phyloP scores from a whole-genome alignment of 306 rosid genomes.

The Rosa rugosa region DNA sequence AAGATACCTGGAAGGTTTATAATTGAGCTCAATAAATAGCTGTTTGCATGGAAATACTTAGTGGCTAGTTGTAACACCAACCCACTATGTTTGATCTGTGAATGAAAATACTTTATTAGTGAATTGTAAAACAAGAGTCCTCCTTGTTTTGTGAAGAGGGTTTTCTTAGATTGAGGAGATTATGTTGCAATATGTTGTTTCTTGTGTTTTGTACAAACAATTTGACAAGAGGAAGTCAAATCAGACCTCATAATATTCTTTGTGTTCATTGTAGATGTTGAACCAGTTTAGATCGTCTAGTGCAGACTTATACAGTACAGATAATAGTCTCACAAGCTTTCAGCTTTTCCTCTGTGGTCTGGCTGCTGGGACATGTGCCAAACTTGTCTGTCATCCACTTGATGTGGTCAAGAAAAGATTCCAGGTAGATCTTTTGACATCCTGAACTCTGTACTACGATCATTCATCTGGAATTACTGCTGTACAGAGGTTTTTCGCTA shows the following conservation, averaged over 20 bases:
- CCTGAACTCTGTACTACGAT: not conserved
- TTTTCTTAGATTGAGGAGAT: not conserved
- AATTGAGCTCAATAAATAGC: not conserved
- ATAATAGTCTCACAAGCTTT: constrained; percentile 60
- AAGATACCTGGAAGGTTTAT: not conserved
- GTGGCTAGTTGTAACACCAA: not conserved
- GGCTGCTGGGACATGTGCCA: constrained; percentile 94
- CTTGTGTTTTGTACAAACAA: not conserved
- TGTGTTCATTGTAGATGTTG: constrained; percentile 56
- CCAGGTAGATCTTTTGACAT: constrained; percentile 49
- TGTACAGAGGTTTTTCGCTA: not conserved
- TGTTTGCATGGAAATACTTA: not conserved
- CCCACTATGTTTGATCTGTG: not conserved
- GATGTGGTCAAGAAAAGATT: constrained; percentile 97
- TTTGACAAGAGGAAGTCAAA: constrained; percentile 1
- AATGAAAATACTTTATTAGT: not conserved
- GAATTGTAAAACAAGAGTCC: not conserved
- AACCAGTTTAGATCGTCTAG: constrained; percentile 44
- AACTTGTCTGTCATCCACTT: constrained; percentile 96
- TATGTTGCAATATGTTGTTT: not conserved
- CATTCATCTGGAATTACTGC: not conserved
- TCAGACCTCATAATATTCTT: constrained; percentile 3
- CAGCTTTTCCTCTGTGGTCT: constrained; percentile 86
- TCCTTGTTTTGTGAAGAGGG: not conserved
- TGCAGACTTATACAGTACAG: constrained; percentile 26